phyloP scores from a whole-genome alignment of 805 yeast species.

The Scheffersomyces stipitis region DNA sequence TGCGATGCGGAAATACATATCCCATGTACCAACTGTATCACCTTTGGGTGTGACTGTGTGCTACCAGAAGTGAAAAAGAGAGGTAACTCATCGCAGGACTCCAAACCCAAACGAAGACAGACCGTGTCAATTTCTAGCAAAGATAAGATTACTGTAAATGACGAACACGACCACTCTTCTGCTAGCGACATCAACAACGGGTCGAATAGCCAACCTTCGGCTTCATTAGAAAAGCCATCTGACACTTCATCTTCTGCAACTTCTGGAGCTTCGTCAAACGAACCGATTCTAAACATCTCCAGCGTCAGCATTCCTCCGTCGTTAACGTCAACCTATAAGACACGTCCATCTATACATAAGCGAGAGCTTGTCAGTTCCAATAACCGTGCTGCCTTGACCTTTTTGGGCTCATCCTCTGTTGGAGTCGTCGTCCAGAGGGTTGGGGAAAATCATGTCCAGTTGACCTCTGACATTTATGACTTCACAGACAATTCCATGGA shows the following conservation, averaged over 20 bases:
- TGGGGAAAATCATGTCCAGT: slow-evolving; percentile 48
- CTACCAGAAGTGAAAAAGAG: slow-evolving; percentile 61
- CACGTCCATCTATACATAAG: slow-evolving; percentile 38
- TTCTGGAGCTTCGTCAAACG: slow-evolving; percentile 15
- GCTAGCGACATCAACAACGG: not conserved
- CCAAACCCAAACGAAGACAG: slow-evolving; percentile 14
- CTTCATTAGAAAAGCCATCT: not conserved
- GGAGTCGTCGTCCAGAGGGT: slow-evolving; percentile 46
- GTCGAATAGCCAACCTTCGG: not conserved
- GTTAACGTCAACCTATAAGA: slow-evolving; percentile 41
- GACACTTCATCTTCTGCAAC: not conserved
- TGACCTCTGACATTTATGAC: slow-evolving; percentile 42
- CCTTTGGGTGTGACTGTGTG: slow-evolving; percentile 69
- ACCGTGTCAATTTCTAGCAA: not conserved
- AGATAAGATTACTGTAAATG: slow-evolving; percentile 1
- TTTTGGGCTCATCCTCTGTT: slow-evolving; percentile 54
- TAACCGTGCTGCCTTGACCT: slow-evolving; percentile 38
- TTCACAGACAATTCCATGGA: slow-evolving; percentile 39
- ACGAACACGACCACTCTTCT: not conserved
- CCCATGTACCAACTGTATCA: slow-evolving; percentile 63
- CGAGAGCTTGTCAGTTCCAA: slow-evolving; percentile 27
- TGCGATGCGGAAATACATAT: slow-evolving; percentile 65
- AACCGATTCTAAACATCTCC: slow-evolving; percentile 42
- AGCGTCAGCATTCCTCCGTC: slow-evolving; percentile 44
- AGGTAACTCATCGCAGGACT: slow-evolving; percentile 22